Conservation (phyloP, 192 early-diverging fungal species). For the Jimgerdemannia lactiflua region DNA sequence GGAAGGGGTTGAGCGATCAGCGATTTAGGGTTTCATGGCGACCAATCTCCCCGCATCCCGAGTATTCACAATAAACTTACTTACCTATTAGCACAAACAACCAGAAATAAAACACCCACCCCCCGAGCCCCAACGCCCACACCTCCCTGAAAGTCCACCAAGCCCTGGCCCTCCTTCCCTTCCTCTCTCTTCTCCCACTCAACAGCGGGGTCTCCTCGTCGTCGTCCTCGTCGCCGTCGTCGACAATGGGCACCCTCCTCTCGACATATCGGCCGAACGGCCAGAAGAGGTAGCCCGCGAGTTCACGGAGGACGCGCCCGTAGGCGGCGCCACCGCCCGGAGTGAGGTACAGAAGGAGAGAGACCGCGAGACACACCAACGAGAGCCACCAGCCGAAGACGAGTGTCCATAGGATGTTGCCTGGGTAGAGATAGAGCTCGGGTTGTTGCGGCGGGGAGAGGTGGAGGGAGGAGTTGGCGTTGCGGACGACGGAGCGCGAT, state of each 20-base stretch:
- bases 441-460: constrained; percentile 54
- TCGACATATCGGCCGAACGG: constrained; percentile 96
- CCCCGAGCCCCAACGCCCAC: constrained; percentile 36
- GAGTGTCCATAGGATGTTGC: constrained; percentile 87
- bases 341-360: constrained; percentile 53
- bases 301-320: constrained; percentile 65
- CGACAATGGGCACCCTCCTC: constrained; percentile 1
- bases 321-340: constrained; percentile 57
- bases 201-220: not conserved
- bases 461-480: constrained; percentile 81
- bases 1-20: not conserved
- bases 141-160: constrained; percentile 10
- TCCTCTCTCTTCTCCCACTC: constrained; percentile 7
- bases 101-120: constrained; percentile 44
- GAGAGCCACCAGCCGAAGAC: constrained; percentile 91
- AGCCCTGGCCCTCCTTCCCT: constrained; percentile 8
- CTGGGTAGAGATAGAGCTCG: constrained; percentile 70
- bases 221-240: not conserved
- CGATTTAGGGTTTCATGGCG: too few species aligned
- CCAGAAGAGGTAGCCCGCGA: constrained; percentile 89
- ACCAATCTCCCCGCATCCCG: too few species aligned
- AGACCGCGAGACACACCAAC: constrained; percentile 57
- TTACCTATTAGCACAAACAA: constrained; percentile 45
- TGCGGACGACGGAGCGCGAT: constrained; percentile 76
- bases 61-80: not conserved